Evolutionary conservation across 1,284 basidiomycete genomes (phyloP).

Genomic region (Ganoderma leucocontextum): DNA sequence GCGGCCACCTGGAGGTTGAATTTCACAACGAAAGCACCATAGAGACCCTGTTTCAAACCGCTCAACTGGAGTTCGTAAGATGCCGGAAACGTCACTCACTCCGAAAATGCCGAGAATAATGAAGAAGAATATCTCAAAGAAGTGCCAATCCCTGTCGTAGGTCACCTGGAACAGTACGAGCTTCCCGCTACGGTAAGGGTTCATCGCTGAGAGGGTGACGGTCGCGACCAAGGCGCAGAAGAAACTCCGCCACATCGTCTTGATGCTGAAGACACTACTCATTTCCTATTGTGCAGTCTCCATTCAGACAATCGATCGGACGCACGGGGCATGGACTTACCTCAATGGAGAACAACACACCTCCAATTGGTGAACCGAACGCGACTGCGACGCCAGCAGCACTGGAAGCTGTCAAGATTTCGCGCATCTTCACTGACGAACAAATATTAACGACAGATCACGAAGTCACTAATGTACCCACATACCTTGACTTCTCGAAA

Average conservation of each 20-base stretch:
- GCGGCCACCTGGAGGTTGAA: constrained; percentile 96
- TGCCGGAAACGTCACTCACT: constrained; percentile 52
- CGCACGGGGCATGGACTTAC: constrained; percentile 43
- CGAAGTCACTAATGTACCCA: background rate
- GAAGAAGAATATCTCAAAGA: constrained; percentile 98
- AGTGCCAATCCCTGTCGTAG: constrained; percentile 98
- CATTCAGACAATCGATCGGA: background rate
- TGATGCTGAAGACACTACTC: constrained; percentile 96
- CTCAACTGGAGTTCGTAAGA: background rate
- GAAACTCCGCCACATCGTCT: constrained; percentile 98
- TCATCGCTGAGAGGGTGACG: constrained; percentile 94
- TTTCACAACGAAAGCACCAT: constrained; percentile 97
- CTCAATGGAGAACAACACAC: constrained; percentile 93
- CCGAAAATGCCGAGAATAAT: constrained; percentile 96
- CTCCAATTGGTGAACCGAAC: constrained; percentile 98
- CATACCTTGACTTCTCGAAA: constrained; percentile 87
- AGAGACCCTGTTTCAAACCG: constrained; percentile 76
- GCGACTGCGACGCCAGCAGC: constrained; percentile 96
- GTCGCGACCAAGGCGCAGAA: constrained; percentile 97
- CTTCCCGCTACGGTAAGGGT: constrained; percentile 98
- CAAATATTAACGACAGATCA: background rate
- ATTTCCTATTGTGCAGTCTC: constrained; percentile 77
- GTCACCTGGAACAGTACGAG: constrained; percentile 94
- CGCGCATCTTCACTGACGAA: constrained; percentile 88
- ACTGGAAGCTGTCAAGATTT: constrained; percentile 94